Conservation (phyloP, 1,139 yeast genomes). For the Blastobotrys raffinosifermentans region DNA sequence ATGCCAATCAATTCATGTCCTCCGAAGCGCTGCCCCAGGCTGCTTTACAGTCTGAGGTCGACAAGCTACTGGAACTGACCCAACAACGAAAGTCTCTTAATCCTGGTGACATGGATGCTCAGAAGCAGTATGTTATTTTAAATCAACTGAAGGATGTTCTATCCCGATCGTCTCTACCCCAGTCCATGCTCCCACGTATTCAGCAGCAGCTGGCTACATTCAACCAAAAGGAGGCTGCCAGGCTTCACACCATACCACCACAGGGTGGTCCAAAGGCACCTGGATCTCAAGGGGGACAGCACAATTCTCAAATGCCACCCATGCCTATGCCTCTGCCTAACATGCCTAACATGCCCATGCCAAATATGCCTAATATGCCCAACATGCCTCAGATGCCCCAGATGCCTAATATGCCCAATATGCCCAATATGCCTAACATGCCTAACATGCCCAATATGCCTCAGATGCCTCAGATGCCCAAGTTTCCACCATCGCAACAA, state of each 20-base stretch:
- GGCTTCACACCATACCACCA: slow-evolving; percentile 13
- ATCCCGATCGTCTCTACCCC: slow-evolving; percentile 29
- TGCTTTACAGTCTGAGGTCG: slow-evolving; percentile 35
- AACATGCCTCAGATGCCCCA: neutral
- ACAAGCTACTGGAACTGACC: slow-evolving; percentile 37
- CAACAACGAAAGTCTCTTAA: slow-evolving; percentile 34
- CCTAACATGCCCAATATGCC: slow-evolving; percentile 2
- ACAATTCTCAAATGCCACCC: slow-evolving; percentile 3
- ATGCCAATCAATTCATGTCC: slow-evolving; percentile 13
- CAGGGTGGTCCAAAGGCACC: no score
- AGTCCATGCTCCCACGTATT: slow-evolving; percentile 37
- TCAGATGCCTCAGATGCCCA: neutral
- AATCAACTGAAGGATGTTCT: slow-evolving; percentile 29
- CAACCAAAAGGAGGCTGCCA: slow-evolving; percentile 26
- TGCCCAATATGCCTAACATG: slow-evolving; percentile 1
- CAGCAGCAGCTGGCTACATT: slow-evolving; percentile 38
- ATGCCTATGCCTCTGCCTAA: slow-evolving; percentile 6
- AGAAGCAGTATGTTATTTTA: slow-evolving; percentile 30
- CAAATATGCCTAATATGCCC: neutral
- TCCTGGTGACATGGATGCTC: slow-evolving; percentile 38
- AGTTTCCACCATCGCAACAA: slow-evolving; percentile 6
- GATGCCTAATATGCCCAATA: no score
- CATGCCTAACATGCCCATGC: neutral
- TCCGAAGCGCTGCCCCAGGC: slow-evolving; percentile 24
- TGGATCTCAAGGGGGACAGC: neutral